phyloP scores from a whole-genome alignment of 345 rosid genomes.

The Psidium friedrichsthalianum region DNA sequence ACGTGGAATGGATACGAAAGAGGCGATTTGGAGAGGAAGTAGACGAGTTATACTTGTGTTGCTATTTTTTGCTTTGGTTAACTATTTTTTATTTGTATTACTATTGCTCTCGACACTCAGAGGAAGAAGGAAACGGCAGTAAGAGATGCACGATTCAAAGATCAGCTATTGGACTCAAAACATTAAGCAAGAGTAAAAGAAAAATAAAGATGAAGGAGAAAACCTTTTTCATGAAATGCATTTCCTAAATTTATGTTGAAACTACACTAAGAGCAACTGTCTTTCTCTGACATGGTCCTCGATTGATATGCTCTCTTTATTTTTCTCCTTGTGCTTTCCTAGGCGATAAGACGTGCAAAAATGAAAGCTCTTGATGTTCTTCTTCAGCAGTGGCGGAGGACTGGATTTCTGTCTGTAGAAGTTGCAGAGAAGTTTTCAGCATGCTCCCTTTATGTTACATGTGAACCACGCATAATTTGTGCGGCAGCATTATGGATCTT shows the following conservation, averaged over 20 bases:
- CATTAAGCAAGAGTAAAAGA: too few relatives aligned
- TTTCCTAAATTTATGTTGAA: neutral
- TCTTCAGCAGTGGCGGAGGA: neutral
- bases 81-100: too few relatives aligned
- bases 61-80: too few relatives aligned
- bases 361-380: neutral
- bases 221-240: too few relatives aligned
- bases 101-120: too few relatives aligned
- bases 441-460: neutral
- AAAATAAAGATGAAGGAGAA: neutral
- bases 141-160: too few relatives aligned
- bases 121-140: too few relatives aligned
- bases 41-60: too few relatives aligned
- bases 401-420: neutral
- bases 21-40: neutral
- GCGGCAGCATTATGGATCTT: neutral
- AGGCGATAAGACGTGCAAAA: neutral
- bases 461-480: neutral
- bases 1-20: neutral
- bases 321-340: neutral
- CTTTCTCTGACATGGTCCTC: too few relatives aligned
- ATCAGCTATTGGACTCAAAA: too few relatives aligned
- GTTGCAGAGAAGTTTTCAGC: neutral
- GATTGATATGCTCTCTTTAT: neutral
- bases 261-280: neutral